These are phyloP conservation scores for Avicennia marina DNA, from an alignment of 257 asterid genomes.

Conservation along the genomic window DNA sequence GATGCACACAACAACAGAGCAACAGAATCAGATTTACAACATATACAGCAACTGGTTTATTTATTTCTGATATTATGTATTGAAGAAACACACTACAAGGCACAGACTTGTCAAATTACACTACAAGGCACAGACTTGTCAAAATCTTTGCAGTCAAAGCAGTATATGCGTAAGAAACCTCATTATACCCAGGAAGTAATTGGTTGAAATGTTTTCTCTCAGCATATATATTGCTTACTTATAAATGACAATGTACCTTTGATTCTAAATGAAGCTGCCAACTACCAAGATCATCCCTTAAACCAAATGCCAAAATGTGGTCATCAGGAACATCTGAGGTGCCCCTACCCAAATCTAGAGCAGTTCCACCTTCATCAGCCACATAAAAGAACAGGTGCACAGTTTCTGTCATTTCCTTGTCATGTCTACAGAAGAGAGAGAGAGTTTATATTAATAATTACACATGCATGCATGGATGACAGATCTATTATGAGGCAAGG, in stretches of 20 bases:
- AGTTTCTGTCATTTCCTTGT: constrained; percentile 43
- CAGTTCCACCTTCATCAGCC: constrained; percentile 82
- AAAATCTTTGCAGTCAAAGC: background rate
- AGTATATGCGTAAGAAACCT: too few species aligned
- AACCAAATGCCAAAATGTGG: constrained; percentile 60
- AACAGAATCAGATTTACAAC: constrained; percentile 12
- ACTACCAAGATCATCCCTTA: constrained; percentile 65
- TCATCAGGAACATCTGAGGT: constrained; percentile 37
- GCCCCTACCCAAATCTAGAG: constrained; percentile 58
- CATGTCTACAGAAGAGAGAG: constrained; percentile 32
- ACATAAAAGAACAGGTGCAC: constrained; percentile 87
- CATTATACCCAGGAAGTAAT: too few species aligned
- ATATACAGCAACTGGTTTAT: constrained; percentile 5
- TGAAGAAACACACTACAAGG: background rate
- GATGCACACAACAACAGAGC: constrained; percentile 1
- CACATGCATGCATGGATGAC: background rate
- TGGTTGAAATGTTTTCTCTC: background rate
- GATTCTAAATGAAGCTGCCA: constrained; percentile 88
- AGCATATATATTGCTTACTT: background rate
- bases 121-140: background rate
- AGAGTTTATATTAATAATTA: constrained; percentile 19
- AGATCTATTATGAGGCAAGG: constrained; percentile 11
- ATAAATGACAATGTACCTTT: constrained; percentile 45
- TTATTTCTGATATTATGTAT: background rate
- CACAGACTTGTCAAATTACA: background rate